These are phyloP conservation scores for Rhizopus microsporus DNA, from an alignment of 371 early-diverging fungal genomes.

Conservation along the genomic window DNA sequence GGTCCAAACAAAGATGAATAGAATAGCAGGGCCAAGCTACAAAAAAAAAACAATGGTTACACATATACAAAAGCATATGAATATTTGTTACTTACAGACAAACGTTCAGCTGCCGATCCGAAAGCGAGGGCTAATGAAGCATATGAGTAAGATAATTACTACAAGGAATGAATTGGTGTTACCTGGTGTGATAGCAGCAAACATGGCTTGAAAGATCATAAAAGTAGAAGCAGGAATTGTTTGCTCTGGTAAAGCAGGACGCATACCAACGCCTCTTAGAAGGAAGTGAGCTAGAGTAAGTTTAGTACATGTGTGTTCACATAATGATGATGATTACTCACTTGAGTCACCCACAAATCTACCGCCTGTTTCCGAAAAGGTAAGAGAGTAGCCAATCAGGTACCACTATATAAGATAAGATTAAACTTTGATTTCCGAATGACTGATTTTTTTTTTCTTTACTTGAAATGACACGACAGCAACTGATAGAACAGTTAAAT, in stretches of 20 bases:
- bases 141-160: constrained; percentile 3
- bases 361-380: constrained; percentile 71
- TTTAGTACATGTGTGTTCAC: neutral
- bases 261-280: constrained; percentile 42
- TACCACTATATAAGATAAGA: constrained; percentile 62
- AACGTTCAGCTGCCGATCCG: constrained; percentile 84
- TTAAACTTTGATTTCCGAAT: no score
- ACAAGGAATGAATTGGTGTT: neutral
- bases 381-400: constrained; percentile 82
- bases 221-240: constrained; percentile 64
- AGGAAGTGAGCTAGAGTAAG: constrained; percentile 34
- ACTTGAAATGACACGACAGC: constrained; percentile 81
- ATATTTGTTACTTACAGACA: constrained; percentile 49
- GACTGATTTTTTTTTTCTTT: constrained; percentile 3
- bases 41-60: constrained; percentile 2
- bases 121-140: constrained; percentile 68
- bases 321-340: constrained; percentile 29
- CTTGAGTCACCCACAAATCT: constrained; percentile 79
- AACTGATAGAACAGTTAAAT: constrained; percentile 74
- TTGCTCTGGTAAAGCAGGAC: constrained; percentile 45
- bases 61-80: neutral
- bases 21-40: constrained; percentile 68
- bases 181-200: constrained; percentile 69
- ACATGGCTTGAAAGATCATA: constrained; percentile 76
- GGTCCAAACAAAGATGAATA: constrained; percentile 85